Conservation (phyloP, 2,329 filamentous ascomycete species). For the Aspergillus fumigatiaffinis region DNA sequence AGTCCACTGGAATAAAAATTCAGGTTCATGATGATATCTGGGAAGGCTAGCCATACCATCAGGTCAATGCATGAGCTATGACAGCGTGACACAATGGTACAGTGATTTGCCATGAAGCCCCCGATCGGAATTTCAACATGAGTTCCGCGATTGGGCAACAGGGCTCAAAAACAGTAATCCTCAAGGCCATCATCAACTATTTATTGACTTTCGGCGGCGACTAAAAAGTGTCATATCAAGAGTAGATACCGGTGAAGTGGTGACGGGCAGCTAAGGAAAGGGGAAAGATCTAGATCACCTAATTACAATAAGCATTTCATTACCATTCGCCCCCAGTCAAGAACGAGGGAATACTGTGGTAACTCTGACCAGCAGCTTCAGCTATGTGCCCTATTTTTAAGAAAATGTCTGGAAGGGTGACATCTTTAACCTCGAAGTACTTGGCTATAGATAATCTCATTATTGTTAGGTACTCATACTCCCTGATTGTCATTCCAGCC, state of each 20-base stretch:
- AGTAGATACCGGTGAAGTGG: background rate
- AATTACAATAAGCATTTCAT: background rate
- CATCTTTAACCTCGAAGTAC: background rate
- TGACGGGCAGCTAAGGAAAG: background rate
- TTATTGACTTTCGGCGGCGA: background rate
- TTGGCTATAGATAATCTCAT: background rate
- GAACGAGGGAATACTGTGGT: background rate
- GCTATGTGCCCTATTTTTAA: background rate
- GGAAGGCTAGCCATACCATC: background rate
- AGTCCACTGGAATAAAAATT: background rate
- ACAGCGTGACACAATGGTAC: background rate
- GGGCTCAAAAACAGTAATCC: conserved; percentile 4
- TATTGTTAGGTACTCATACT: background rate
- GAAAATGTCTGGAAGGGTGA: background rate
- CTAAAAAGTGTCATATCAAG: background rate
- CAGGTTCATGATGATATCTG: background rate
- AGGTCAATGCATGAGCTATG: conserved; percentile 1
- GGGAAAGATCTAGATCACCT: background rate
- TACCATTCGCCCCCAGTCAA: background rate
- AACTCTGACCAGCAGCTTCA: background rate
- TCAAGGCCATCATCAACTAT: conserved; percentile 2
- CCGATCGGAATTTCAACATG: conserved; percentile 13
- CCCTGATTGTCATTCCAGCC: background rate
- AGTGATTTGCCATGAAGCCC: conserved; percentile 1
- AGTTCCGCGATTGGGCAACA: conserved; percentile 17